Percentiles rank a stretch among this genome's conserved stretches.
phyloP scores from a whole-genome alignment of 2,329 filamentous ascomycete genomes.

The Venturia asperata region DNA sequence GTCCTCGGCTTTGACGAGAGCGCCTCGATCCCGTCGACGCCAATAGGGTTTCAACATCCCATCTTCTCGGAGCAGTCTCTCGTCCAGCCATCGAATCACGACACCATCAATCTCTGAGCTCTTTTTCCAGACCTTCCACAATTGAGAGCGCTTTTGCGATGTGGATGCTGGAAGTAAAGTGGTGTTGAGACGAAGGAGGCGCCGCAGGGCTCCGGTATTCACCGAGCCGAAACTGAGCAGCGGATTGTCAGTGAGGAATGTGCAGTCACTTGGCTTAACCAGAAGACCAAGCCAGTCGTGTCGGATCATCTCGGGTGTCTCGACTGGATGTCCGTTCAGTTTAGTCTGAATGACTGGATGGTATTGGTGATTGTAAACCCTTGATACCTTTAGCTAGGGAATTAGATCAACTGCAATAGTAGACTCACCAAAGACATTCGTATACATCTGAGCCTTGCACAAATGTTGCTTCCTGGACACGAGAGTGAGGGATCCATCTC shows the following conservation, averaged over 20 bases:
- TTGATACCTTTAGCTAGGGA: neutral
- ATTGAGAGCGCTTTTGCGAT: constrained; percentile 32
- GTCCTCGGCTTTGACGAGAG: constrained; percentile 32
- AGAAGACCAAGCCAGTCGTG: constrained; percentile 38
- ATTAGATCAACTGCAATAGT: neutral
- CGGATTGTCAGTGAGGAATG: constrained; percentile 44
- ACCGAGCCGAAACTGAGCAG: constrained; percentile 41
- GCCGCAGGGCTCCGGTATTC: constrained; percentile 29
- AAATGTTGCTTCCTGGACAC: constrained; percentile 49
- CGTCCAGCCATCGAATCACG: constrained; percentile 36
- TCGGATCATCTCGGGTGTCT: constrained; percentile 50
- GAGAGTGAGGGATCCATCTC: constrained; percentile 49
- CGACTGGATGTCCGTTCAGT: constrained; percentile 44
- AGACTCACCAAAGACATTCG: constrained; percentile 37
- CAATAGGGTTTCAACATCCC: constrained; percentile 33
- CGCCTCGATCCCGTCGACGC: constrained; percentile 33
- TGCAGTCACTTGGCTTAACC: constrained; percentile 34
- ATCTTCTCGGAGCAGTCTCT: constrained; percentile 33
- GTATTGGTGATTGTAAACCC: constrained; percentile 35
- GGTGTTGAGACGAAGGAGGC: constrained; percentile 34
- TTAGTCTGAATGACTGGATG: constrained; percentile 34
- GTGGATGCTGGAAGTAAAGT: constrained; percentile 35
- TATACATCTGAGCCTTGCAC: constrained; percentile 47
- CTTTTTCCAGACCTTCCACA: constrained; percentile 38
- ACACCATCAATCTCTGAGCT: constrained; percentile 34